Evolutionary conservation across 2,329 filamentous ascomycete species (phyloP).

Genomic region (Stemphylium beticola): DNA sequence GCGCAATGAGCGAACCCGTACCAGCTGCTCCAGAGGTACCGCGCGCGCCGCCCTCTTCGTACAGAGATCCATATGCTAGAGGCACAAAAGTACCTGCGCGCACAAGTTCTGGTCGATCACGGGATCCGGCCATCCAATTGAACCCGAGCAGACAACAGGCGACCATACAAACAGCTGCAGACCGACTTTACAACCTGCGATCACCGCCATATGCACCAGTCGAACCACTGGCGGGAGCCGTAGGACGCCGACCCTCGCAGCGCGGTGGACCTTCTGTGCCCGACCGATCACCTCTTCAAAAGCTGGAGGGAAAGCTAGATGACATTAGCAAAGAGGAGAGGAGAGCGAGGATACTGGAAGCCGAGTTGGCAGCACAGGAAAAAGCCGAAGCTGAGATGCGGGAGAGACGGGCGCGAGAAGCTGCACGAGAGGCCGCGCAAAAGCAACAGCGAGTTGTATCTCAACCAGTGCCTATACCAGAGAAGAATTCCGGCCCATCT

Average conservation of each 20-base stretch:
- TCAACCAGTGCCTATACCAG: constrained; percentile 28
- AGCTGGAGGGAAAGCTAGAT: constrained; percentile 86
- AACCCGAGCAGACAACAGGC: constrained; percentile 46
- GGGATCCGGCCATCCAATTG: constrained; percentile 43
- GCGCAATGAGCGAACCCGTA: constrained; percentile 29
- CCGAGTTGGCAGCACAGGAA: constrained; percentile 75
- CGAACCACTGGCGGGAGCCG: constrained; percentile 36
- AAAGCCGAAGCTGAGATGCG: constrained; percentile 54
- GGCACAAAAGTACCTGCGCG: constrained; percentile 33
- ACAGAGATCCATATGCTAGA: constrained; percentile 46
- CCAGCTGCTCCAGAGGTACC: constrained; percentile 66
- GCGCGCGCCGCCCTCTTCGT: constrained; percentile 56
- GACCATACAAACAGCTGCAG: constrained; percentile 40
- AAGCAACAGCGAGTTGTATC: constrained; percentile 40
- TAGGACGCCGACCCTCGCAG: constrained; percentile 32
- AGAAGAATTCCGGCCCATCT: constrained; percentile 16
- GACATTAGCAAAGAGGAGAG: constrained; percentile 97
- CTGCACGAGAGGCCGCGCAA: constrained; percentile 39
- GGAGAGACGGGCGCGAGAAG: constrained; percentile 40
- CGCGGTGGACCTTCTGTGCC: constrained; percentile 66
- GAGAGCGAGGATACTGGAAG: constrained; percentile 80
- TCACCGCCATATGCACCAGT: constrained; percentile 39
- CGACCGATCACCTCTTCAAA: constrained; percentile 89
- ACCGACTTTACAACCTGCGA: constrained; percentile 40
- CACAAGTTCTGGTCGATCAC: constrained; percentile 34